Evolutionary conservation across 2,329 filamentous ascomycete species (phyloP).

Genomic region (Diplodia sapinea): DNA sequence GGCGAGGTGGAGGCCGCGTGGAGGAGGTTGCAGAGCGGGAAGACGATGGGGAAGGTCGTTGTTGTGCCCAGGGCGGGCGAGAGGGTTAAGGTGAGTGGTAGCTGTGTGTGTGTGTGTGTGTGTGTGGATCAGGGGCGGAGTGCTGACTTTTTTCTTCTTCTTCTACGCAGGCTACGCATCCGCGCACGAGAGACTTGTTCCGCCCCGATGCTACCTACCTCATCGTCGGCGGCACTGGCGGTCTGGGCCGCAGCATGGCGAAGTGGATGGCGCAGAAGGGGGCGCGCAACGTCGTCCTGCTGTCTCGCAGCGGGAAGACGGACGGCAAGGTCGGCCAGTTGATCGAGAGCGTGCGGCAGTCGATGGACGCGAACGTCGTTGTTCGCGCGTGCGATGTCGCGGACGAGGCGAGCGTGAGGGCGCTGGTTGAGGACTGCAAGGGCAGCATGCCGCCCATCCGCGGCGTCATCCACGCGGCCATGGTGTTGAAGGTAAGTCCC

Average conservation of each 20-base stretch:
- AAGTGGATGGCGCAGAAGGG: slow-evolving; percentile 39
- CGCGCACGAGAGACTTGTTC: slow-evolving; percentile 23
- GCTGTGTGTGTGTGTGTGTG: too few relatives aligned
- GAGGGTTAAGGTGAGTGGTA: slow-evolving; percentile 34
- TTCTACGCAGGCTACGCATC: slow-evolving; percentile 15
- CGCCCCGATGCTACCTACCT: slow-evolving; percentile 38
- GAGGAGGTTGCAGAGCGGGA: slow-evolving; percentile 33
- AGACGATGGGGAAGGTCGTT: slow-evolving; percentile 34
- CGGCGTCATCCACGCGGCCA: slow-evolving; percentile 40
- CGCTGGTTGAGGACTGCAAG: not conserved
- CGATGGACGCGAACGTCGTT: slow-evolving; percentile 12
- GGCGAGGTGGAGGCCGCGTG: slow-evolving; percentile 34
- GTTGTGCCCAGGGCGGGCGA: slow-evolving; percentile 36
- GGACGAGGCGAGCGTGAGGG: slow-evolving; percentile 3
- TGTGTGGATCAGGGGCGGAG: not conserved
- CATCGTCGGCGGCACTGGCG: slow-evolving; percentile 40
- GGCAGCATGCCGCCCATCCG: slow-evolving; percentile 33
- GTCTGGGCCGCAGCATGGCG: slow-evolving; percentile 40
- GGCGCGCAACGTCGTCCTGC: slow-evolving; percentile 38
- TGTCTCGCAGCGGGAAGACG: slow-evolving; percentile 34
- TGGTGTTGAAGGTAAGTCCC: slow-evolving; percentile 37
- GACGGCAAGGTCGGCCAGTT: slow-evolving; percentile 13
- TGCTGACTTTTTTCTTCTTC: not conserved
- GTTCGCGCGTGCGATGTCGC: slow-evolving; percentile 29
- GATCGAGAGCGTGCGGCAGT: not conserved